Conservation (phyloP, 1,284 basidiomycete species). For the Malassezia restricta region DNA sequence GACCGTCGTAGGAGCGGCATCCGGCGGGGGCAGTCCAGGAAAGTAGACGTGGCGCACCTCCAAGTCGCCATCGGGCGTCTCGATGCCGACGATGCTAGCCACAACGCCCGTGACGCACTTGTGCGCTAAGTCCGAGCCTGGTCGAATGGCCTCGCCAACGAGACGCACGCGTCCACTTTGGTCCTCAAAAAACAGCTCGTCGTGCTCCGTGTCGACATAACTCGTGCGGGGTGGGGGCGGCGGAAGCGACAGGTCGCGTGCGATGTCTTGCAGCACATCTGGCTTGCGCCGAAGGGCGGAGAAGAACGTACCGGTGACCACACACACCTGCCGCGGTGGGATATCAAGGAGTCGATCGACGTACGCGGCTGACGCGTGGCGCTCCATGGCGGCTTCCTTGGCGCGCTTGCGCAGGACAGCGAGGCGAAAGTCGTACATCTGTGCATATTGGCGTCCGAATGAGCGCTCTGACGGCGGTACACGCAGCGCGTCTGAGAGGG, state of each 20-base stretch:
- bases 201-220: conserved; percentile 56
- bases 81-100: conserved; percentile 74
- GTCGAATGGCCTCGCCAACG: conserved; percentile 55
- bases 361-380: conserved; percentile 34
- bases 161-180: conserved; percentile 82
- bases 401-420: conserved; percentile 31
- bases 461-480: conserved; percentile 29
- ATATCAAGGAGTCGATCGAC: conserved; percentile 80
- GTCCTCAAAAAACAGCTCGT: conserved; percentile 81
- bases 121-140: not conserved
- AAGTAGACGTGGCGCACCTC: conserved; percentile 83
- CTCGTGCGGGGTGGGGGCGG: conserved; percentile 53
- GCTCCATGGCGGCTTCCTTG: conserved; percentile 12
- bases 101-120: conserved; percentile 54
- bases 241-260: conserved; percentile 77
- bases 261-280: conserved; percentile 87
- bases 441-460: conserved; percentile 37
- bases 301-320: conserved; percentile 86
- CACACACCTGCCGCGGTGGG: conserved; percentile 69
- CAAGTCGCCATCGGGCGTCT: conserved; percentile 79
- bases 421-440: conserved; percentile 44
- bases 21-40: conserved; percentile 51
- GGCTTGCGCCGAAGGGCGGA: conserved; percentile 97
- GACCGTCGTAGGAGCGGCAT: not conserved
- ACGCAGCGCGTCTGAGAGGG: conserved; percentile 24